phyloP scores from a whole-genome alignment of 129 eudicot genomes.

The Flaveria ramosissima region DNA sequence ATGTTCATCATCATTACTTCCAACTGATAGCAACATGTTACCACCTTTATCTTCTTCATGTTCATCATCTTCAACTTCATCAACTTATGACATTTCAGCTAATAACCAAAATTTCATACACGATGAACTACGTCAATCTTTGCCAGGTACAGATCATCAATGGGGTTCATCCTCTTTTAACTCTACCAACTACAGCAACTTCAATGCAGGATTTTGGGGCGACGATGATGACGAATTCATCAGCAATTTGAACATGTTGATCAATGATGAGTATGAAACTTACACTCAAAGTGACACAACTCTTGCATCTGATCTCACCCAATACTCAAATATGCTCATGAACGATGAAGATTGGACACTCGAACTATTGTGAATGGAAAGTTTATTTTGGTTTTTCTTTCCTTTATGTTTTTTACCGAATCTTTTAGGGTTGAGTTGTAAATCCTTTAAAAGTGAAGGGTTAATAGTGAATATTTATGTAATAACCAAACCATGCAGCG shows the following conservation, averaged over 20 bases:
- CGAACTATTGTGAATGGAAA: conserved; percentile 40
- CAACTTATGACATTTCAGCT: conserved; percentile 24
- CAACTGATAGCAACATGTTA: neutral
- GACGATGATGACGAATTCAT: conserved; percentile 46
- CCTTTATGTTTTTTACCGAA: conserved; percentile 15
- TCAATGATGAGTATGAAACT: conserved; percentile 41
- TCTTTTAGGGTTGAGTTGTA: conserved; percentile 26
- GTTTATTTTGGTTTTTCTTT: conserved; percentile 10
- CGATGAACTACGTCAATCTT: conserved; percentile 33
- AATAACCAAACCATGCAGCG: neutral
- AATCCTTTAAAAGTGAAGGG: conserved; percentile 28
- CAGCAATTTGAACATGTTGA: conserved; percentile 46
- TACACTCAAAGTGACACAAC: conserved; percentile 20
- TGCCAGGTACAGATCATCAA: conserved; percentile 40
- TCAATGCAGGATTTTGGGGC: conserved; percentile 47
- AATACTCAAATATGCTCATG: conserved; percentile 40
- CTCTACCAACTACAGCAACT: conserved; percentile 26
- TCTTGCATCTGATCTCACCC: conserved; percentile 24
- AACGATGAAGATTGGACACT: conserved; percentile 45
- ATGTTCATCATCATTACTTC: conserved; percentile 38
- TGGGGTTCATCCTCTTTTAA: conserved; percentile 33
- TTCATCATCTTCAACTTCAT: conserved; percentile 42
- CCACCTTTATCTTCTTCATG: conserved; percentile 38
- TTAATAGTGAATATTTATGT: conserved; percentile 1
- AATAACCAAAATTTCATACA: conserved; percentile 12